Evolutionary conservation across 129 eudicot genomes (phyloP).

Genomic region (Escallonia herrerae): DNA sequence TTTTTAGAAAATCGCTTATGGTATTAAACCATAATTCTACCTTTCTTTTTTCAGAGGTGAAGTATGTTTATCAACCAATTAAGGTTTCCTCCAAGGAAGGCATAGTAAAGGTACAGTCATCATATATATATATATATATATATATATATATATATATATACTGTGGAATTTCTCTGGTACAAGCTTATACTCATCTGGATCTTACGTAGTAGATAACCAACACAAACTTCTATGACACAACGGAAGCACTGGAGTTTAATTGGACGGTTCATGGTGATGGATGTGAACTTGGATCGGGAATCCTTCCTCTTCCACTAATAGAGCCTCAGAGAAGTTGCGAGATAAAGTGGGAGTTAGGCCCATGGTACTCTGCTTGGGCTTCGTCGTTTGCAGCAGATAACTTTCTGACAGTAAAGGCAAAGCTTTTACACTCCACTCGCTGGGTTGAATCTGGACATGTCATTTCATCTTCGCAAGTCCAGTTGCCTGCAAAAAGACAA

Average conservation of each 20-base stretch:
- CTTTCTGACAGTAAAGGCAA: conserved; percentile 61
- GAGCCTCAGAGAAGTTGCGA: conserved; percentile 57
- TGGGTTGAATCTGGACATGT: conserved; percentile 81
- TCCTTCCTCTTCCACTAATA: conserved; percentile 43
- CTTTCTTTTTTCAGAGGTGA: conserved; percentile 64
- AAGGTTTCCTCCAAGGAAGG: conserved; percentile 56
- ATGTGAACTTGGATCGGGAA: conserved; percentile 60
- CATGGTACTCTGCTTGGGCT: conserved; percentile 59
- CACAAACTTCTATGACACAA: conserved; percentile 60
- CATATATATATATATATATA: neutral
- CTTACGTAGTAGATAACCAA: conserved; percentile 50
- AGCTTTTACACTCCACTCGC: conserved; percentile 47
- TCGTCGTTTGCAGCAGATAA: conserved; percentile 50
- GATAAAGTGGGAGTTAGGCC: conserved; percentile 65
- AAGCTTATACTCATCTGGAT: neutral
- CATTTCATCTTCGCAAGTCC: conserved; percentile 67
- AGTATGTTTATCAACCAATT: conserved; percentile 86
- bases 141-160: neutral
- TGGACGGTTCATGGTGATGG: conserved; percentile 87
- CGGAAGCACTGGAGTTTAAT: conserved; percentile 52
- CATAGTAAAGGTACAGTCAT: conserved; percentile 53
- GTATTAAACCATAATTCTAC: neutral
- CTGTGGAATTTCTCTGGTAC: neutral
- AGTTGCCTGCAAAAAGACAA: conserved; percentile 51
- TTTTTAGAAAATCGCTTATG: neutral